Percentiles rank a stretch among this genome's conserved stretches.
Conservation (phyloP, 495 filamentous ascomycete species). For the Entonaema liquescens region DNA sequence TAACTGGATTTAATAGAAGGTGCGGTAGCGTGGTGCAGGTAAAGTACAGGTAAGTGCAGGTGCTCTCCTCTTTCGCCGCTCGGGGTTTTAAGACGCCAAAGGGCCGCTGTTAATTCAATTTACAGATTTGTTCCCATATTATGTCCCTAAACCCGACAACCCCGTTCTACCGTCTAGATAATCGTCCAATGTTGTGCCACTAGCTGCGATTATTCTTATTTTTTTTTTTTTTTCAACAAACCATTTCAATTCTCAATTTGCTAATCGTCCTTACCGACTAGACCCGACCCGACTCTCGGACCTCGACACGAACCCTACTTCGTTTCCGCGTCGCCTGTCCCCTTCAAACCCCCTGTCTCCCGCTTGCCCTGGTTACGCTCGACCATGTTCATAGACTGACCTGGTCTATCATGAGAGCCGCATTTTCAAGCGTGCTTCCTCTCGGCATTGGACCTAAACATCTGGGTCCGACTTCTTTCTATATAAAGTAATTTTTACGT, state of each 20-base stretch:
- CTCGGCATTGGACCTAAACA: slow-evolving; percentile 31
- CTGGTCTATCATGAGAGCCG: slow-evolving; percentile 48
- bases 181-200: slow-evolving; percentile 29
- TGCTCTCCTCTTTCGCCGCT: slow-evolving; percentile 25
- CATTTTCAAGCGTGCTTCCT: slow-evolving; percentile 44
- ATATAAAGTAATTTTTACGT: slow-evolving; percentile 30
- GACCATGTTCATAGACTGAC: slow-evolving; percentile 46
- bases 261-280: slow-evolving; percentile 11
- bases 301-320: not conserved
- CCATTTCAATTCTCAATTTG: slow-evolving; percentile 7
- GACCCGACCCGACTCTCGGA: not conserved
- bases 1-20: not conserved
- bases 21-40: not conserved
- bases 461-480: slow-evolving; percentile 15
- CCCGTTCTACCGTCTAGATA: not conserved
- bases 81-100: slow-evolving; percentile 32
- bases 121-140: slow-evolving; percentile 19
- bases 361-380: slow-evolving; percentile 17
- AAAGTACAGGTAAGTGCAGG: not conserved
- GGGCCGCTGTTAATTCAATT: slow-evolving; percentile 8
- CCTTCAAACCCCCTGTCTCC: slow-evolving; percentile 4
- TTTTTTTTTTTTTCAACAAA: slow-evolving; percentile 15
- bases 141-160: slow-evolving; percentile 16
- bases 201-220: slow-evolving; percentile 20
- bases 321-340: slow-evolving; percentile 14